These are phyloP conservation scores for Aspergillus proliferans DNA, from an alignment of 2,329 filamentous ascomycete genomes.

Conservation along the genomic window DNA sequence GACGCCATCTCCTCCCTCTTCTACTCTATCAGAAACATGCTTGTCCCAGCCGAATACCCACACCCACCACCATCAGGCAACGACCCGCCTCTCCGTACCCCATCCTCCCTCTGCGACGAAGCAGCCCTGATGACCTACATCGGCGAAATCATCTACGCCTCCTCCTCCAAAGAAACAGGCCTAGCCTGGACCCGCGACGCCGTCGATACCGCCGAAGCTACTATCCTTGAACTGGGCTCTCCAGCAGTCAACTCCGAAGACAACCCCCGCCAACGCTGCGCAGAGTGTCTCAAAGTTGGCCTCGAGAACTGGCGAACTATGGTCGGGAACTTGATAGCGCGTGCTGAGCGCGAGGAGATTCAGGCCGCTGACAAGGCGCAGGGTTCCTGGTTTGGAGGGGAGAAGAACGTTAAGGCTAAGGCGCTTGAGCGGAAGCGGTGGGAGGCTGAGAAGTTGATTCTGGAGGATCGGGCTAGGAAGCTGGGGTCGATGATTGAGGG, in stretches of 20 bases:
- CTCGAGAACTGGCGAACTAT: conserved; percentile 79
- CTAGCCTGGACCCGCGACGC: conserved; percentile 86
- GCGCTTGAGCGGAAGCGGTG: conserved; percentile 28
- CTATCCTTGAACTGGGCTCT: conserved; percentile 35
- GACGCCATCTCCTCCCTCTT: conserved; percentile 29
- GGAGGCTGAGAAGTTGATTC: conserved; percentile 35
- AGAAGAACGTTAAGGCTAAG: conserved; percentile 22
- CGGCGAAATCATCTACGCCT: conserved; percentile 82
- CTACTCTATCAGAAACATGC: conserved; percentile 35
- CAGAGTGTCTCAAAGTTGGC: conserved; percentile 69
- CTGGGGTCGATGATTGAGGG: conserved; percentile 27
- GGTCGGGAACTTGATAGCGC: conserved; percentile 58
- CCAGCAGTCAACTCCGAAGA: conserved; percentile 17
- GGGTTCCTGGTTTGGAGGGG: conserved; percentile 28
- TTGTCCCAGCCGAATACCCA: conserved; percentile 60
- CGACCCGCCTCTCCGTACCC: conserved; percentile 57
- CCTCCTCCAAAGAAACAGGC: conserved; percentile 60
- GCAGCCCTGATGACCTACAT: conserved; percentile 83
- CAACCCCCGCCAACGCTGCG: conserved; percentile 56
- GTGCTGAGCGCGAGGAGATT: conserved; percentile 31
- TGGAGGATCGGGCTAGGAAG: conserved; percentile 29
- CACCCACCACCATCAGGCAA: conserved; percentile 64
- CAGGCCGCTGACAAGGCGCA: conserved; percentile 28
- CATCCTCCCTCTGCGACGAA: conserved; percentile 70
- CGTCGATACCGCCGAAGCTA: conserved; percentile 71